Base-by-base conservation (phyloP, 2,329 filamentous ascomycete species). In the Cordyceps farinosa region DNA sequence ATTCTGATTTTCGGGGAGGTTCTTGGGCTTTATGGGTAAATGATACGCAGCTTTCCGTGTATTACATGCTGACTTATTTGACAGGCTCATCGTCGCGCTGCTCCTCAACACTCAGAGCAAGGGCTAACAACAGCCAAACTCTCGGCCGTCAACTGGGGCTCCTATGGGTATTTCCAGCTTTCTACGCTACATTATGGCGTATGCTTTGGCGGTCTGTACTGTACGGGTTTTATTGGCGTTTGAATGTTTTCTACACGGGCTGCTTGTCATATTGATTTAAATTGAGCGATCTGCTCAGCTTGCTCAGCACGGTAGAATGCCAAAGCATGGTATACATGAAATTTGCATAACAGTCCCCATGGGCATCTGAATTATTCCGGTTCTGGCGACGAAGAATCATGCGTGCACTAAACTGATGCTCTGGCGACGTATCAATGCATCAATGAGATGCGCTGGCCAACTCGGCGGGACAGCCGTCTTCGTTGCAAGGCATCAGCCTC, bases 1-100 rank as follows among this genome's bases (percentile, higher is more conserved):
- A 98, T 98, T 70, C 84, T 98, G 67, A 99, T 99, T 85, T 99
- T 99, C 75, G 95, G 92, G 63, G 95, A 99, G 82, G 95, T 99
- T 22, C 76, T 99, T 74, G 95, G 95, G 76, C 88, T 99, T 38
- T 99, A 99, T 73, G 95, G 95, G 92, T 97, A 83, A 69, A 89
- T 75, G 1, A 66, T 13, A 13, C 13, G n/a, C 2, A 29, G 3
- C n/a, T 3, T 7, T 40, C 9, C 30, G n/a, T 40, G 8, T 9
- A 27, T 17, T 8, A 9, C 38, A 32, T 50, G 11, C 59, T 66
- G 64, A 67, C 56, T 9, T 10, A 13, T 1, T 15, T 11, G 15
- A 6, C 69, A 96, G 92, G 52, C 86, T 97, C 68, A 97, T 97
- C 74, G 93, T 97, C 66, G 92, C 91, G 63, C 85, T 97, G 50